These are phyloP conservation scores for Balamuthia mandrillaris DNA, from an alignment of 208 protist genomes.

Conservation along the genomic window DNA sequence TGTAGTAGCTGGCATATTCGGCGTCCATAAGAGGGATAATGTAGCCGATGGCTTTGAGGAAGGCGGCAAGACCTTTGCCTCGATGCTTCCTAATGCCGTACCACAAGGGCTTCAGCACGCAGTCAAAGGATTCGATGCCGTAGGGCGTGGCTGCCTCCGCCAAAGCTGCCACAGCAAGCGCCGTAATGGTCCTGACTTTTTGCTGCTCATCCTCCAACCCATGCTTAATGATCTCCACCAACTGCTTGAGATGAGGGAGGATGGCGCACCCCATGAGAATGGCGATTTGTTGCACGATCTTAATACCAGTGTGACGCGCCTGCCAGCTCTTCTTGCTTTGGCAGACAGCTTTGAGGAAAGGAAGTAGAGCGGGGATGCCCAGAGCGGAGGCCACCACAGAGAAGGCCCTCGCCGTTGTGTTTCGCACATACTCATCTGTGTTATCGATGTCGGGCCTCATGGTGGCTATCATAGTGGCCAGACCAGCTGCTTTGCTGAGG, in stretches of 20 bases:
- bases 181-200: constrained; percentile 90
- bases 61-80: constrained; percentile 91
- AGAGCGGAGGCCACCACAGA: constrained; percentile 93
- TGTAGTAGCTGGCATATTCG: constrained; percentile 92
- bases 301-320: constrained; percentile 93
- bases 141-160: constrained; percentile 95
- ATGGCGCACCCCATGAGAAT: constrained; percentile 94
- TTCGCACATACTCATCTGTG: constrained; percentile 94
- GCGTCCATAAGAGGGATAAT: constrained; percentile 98
- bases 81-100: constrained; percentile 87
- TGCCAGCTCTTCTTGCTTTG: constrained; percentile 91
- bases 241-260: constrained; percentile 86
- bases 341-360: constrained; percentile 95
- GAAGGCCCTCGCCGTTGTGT: constrained; percentile 96
- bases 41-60: constrained; percentile 97
- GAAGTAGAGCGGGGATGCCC: constrained; percentile 90
- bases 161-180: constrained; percentile 89
- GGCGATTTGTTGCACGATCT: constrained; percentile 95
- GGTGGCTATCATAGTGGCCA: constrained; percentile 94
- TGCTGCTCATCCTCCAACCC: constrained; percentile 78
- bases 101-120: constrained; percentile 91
- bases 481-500: constrained; percentile 96
- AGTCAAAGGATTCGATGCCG: constrained; percentile 96
- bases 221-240: constrained; percentile 92
- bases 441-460: constrained; percentile 97